Evolutionary conservation across 2,329 filamentous ascomycete species (phyloP), one percentile per base, ranked within the genome.

Genomic region (Ceratocystis alfenasii): DNA sequence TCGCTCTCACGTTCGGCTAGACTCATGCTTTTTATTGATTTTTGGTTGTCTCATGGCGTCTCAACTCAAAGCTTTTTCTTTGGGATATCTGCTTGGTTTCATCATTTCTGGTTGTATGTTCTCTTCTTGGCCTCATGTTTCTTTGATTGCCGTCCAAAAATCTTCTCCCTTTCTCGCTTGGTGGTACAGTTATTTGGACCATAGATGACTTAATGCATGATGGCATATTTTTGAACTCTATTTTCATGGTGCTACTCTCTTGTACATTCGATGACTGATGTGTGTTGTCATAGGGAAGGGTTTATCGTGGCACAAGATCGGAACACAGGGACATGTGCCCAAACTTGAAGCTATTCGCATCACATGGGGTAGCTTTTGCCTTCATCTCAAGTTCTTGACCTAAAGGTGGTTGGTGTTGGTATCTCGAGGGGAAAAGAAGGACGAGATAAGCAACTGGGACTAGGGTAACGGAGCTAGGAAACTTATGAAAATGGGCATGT

Each of bases 121-220:
- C 20, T 22, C 20, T 55, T 30, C 57, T 57, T 53, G 25, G 33
- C 45, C 33, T 65, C 30, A 44, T 60, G 57, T 65, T 25, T 33
- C 28, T 59, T 59, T 33, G 53, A 5, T 59, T 59, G n/a, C 17
- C 36, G 10, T 41, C 53, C 53, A 25, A 33, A 59, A 59, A 59
- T 12, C 3, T 61, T 5, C 15, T n/a, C 17, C 57, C 25, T 65
- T 65, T 28, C 20, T 64, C 45, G 8, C 36, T 20, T 33, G 64
- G 53, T 59, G 25, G 53, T 59, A 59, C 53, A 20, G 28, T 59
- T 36, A 28, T 33, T 59, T 59, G 53, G 53, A 59, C 53, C 53
- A 59, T 59, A 59, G 53, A 59, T 59, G 53, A 59, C 28, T 59
- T 59, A 59, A 59, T 25, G 53, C 53, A 59, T 59, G 53, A 59